Evolutionary conservation across 495 filamentous ascomycete genomes (phyloP).

Genomic region (Paragyromitra xinjiangensis): DNA sequence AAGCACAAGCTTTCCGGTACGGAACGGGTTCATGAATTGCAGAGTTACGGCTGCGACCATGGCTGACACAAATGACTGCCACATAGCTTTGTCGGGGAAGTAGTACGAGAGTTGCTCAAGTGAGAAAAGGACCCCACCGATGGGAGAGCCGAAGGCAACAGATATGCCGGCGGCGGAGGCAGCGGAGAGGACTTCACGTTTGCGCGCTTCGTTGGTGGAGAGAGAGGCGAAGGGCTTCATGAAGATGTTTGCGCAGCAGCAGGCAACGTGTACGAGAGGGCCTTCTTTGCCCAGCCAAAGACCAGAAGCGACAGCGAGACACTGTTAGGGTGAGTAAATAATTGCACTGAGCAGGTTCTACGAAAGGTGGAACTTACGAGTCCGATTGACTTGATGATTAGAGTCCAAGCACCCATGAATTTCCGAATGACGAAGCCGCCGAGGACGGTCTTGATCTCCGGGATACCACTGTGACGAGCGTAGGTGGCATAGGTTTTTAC

Average conservation of each 20-base stretch:
- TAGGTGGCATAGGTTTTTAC: slow-evolving; percentile 86
- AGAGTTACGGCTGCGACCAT: slow-evolving; percentile 96
- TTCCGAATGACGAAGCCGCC: slow-evolving; percentile 92
- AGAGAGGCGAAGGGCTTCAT: slow-evolving; percentile 89
- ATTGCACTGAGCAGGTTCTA: neutral
- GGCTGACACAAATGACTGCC: slow-evolving; percentile 98
- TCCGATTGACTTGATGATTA: slow-evolving; percentile 89
- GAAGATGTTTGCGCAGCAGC: slow-evolving; percentile 94
- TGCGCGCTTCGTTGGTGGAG: slow-evolving; percentile 91
- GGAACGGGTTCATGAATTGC: slow-evolving; percentile 92
- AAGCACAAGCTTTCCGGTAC: slow-evolving; percentile 93
- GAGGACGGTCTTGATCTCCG: slow-evolving; percentile 96
- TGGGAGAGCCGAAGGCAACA: slow-evolving; percentile 96
- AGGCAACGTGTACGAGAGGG: slow-evolving; percentile 95
- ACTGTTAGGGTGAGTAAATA: slow-evolving; percentile 62
- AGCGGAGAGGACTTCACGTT: slow-evolving; percentile 93
- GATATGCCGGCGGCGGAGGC: slow-evolving; percentile 95
- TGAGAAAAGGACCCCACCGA: slow-evolving; percentile 91
- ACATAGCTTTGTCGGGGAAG: slow-evolving; percentile 99
- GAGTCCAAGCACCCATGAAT: slow-evolving; percentile 93
- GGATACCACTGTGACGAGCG: slow-evolving; percentile 95
- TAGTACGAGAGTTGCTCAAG: slow-evolving; percentile 98
- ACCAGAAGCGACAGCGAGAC: slow-evolving; percentile 91
- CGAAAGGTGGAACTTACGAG: slow-evolving; percentile 67
- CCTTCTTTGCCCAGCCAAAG: slow-evolving; percentile 99